These are phyloP conservation scores for Ascodesmis nigricans DNA, from an alignment of 495 filamentous ascomycete genomes.

Conservation along the genomic window DNA sequence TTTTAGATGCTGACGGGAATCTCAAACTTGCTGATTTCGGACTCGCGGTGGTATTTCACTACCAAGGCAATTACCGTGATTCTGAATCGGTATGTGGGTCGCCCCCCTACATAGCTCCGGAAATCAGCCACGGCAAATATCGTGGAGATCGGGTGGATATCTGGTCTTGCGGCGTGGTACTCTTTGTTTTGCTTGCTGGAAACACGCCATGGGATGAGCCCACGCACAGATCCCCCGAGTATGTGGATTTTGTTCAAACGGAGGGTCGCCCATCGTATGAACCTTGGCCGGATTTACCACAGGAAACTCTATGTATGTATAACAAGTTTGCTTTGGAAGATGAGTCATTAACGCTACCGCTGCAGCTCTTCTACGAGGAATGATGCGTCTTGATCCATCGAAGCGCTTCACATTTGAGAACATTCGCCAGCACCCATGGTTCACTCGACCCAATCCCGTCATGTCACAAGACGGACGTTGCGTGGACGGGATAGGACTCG, in stretches of 20 bases:
- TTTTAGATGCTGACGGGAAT: slow-evolving; percentile 60
- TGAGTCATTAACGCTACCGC: too few relatives aligned
- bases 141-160: slow-evolving; percentile 70
- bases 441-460: slow-evolving; percentile 58
- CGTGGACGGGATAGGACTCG: slow-evolving; percentile 58
- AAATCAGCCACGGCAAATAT: slow-evolving; percentile 40
- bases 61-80: slow-evolving; percentile 55
- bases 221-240: slow-evolving; percentile 56
- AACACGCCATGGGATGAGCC: slow-evolving; percentile 98
- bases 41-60: slow-evolving; percentile 77
- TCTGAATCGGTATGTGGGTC: slow-evolving; percentile 84
- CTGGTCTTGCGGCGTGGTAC: slow-evolving; percentile 89
- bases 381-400: slow-evolving; percentile 62
- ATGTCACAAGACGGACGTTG: slow-evolving; percentile 51
- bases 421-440: slow-evolving; percentile 88
- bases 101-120: slow-evolving; percentile 90
- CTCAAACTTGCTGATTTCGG: slow-evolving; percentile 96
- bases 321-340: too few relatives aligned
- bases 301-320: slow-evolving; percentile 40
- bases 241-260: slow-evolving; percentile 58
- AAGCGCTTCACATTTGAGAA: slow-evolving; percentile 70
- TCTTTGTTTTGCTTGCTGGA: slow-evolving; percentile 84
- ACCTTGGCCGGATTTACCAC: slow-evolving; percentile 62
- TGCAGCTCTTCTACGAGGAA: slow-evolving; percentile 57
- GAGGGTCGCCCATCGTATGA: slow-evolving; percentile 62